Evolutionary conservation across 495 filamentous ascomycete genomes (phyloP), one percentile per base, ranked within the genome.

Genomic region (Chaetomidium leptoderma): DNA sequence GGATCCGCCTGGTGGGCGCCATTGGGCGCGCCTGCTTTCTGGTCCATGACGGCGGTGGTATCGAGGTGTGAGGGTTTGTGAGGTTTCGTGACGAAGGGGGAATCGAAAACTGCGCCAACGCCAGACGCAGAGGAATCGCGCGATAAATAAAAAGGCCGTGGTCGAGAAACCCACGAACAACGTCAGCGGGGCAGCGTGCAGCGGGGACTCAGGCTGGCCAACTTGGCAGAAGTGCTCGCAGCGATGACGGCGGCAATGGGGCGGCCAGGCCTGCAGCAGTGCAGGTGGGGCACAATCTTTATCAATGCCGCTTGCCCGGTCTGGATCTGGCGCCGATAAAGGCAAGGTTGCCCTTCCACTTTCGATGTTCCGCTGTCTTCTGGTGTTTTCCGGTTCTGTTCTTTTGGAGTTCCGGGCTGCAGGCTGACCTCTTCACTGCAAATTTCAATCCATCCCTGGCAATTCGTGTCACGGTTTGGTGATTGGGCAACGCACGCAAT

Each of bases 191-290:
- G 51, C 51, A 60, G 51, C 4, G 24, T 11, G 49, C 26, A 35
- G 42, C 40, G 57, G 57, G 37, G 26, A 44, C 45, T 42, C 36
- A 9, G 43, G 42, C 33, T 23, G 32, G 43, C 53, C 43, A 56
- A 47, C 32, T 49, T 53, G 57, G 50, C 57, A 59, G 45, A n/a
- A n/a, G n/a, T n/a, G 51, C 39, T 60, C n/a, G 46, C 53, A 61
- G 46, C 47, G 10, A 58, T 58, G 53, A 48, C 59, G 59, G 53
- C 52, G 19, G 26, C 43, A 46, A 23, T 11, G 48, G 33, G 36
- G 35, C 49, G 42, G 29, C 40, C 58, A 50, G 58, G 37, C 43
- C 32, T 37, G 21, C 17, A n/a, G n/a, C 10, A 23, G 27, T 8
- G 11, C 9, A 13, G n/a, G 50, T 19, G 52, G 48, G 45, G 45